A percentile compares a stretch with the other conserved stretches of the same genome.
Conservation (phyloP, 176 grass and related monocot genomes). For the Musa acuminata region DNA sequence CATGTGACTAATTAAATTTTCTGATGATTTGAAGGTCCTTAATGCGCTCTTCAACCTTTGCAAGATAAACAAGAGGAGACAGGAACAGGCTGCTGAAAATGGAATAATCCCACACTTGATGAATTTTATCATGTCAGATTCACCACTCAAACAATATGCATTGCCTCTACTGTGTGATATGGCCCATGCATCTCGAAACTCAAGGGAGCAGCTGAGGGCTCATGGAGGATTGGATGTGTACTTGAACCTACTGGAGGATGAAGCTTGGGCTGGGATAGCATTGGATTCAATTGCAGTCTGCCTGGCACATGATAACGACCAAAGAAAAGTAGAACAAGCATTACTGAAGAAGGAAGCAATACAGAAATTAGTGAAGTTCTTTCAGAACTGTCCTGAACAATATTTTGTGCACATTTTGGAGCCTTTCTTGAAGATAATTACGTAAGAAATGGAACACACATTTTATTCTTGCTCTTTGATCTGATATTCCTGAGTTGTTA, state of each 20-base stretch:
- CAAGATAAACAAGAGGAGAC: slow-evolving; percentile 97
- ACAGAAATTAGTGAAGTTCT: slow-evolving; percentile 83
- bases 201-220: slow-evolving; percentile 87
- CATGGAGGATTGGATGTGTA: slow-evolving; percentile 91
- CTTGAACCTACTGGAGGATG: slow-evolving; percentile 79
- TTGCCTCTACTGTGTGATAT: slow-evolving; percentile 95
- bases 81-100: slow-evolving; percentile 99
- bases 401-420: slow-evolving; percentile 84
- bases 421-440: slow-evolving; percentile 97
- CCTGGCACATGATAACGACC: slow-evolving; percentile 90
- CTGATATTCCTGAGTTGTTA: neutral
- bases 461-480: neutral
- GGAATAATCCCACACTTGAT: slow-evolving; percentile 98
- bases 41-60: slow-evolving; percentile 97
- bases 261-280: slow-evolving; percentile 82
- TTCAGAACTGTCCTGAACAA: slow-evolving; percentile 85
- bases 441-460: slow-evolving; percentile 40
- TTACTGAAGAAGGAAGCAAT: slow-evolving; percentile 87
- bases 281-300: slow-evolving; percentile 96
- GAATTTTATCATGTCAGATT: slow-evolving; percentile 97
- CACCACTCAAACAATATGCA: slow-evolving; percentile 85
- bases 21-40: slow-evolving; percentile 50
- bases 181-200: slow-evolving; percentile 97
- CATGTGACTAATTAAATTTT: neutral
- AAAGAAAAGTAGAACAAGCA: slow-evolving; percentile 80